Base-by-base conservation (phyloP, 163 green algal genomes). In the Chlorella variabilis region DNA sequence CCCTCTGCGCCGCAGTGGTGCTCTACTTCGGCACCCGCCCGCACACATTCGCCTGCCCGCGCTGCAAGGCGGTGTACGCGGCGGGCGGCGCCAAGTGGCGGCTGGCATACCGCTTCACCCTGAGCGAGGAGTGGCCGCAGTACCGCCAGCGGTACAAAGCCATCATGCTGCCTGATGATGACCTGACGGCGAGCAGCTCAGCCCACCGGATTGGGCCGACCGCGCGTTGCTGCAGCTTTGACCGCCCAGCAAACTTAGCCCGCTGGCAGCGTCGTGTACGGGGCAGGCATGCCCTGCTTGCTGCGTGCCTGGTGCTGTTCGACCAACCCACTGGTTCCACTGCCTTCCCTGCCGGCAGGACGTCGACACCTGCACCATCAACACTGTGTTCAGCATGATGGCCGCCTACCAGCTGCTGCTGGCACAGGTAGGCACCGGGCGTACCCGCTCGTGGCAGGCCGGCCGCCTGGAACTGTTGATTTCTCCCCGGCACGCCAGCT, bases 1-100 rank as follows among this genome's bases (percentile, higher is more conserved):
- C n/a, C n/a, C n/a, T n/a, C n/a, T n/a, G n/a, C n/a, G n/a, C n/a
- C 68, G 81, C 71, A 88, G 65, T 84, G 15, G 27, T 70, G 7
- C 75, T 88, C 7, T 88, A 85, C 74, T 85, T 81, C 63, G 69
- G 69, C n/a, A 42, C 36, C 29, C 4, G 61, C 29, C 36, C 48
- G 15, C 9, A 36, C 34, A 39, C 51, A 20, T 78, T 66, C 38
- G 33, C 21, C 41, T 85, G 80, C 80, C 58, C 71, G 20, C 48
- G 42, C 2, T 85, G 80, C 71, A 42, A 29, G 23, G 71, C 48
- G 18, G 62, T 81, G 31, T 85, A 67, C 38, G 25, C 27, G 5
- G 71, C 33, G n/a, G 6, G 5, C 2, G 80, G 80, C 1, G 38
- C 71, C 62, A 85, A 85, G 62, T 85, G 71, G 71, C 75, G 62